phyloP scores from a whole-genome alignment of 345 rosid species.

The Citrus australasica region DNA sequence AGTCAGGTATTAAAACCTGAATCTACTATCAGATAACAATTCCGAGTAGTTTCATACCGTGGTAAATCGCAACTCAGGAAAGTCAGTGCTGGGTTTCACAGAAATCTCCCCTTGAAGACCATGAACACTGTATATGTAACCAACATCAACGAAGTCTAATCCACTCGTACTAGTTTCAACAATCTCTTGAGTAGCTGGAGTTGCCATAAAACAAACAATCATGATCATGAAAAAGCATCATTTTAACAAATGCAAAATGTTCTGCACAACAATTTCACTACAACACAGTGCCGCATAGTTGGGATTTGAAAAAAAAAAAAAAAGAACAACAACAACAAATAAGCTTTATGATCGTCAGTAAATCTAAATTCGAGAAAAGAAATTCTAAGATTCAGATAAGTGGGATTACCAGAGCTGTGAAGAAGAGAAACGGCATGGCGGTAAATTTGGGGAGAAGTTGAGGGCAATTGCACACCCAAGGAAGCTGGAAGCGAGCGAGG shows the following conservation, averaged over 20 bases:
- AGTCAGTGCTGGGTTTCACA: conserved; percentile 74
- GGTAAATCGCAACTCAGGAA: conserved; percentile 78
- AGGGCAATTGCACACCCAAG: conserved; percentile 19
- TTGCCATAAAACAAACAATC: background rate
- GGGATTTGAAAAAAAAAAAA: too few species aligned
- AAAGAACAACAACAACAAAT: too few species aligned
- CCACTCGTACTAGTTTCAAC: conserved; percentile 37
- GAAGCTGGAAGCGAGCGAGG: conserved; percentile 19
- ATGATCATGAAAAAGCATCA: background rate
- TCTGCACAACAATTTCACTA: background rate
- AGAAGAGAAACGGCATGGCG: conserved; percentile 24
- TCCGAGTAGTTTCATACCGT: conserved; percentile 32
- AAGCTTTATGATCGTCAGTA: too few species aligned
- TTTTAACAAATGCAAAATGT: background rate
- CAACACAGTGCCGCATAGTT: background rate
- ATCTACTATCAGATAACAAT: background rate
- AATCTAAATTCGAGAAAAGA: background rate
- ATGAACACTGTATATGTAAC: conserved; percentile 70
- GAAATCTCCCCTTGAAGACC: conserved; percentile 82
- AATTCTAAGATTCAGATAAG: background rate
- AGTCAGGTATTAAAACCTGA: background rate
- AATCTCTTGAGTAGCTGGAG: conserved; percentile 47
- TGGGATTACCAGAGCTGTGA: conserved; percentile 35
- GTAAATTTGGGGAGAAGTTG: conserved; percentile 18
- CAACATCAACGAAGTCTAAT: conserved; percentile 63